Conservation (phyloP, 2,329 filamentous ascomycete genomes). For the Leptographium flavum region DNA sequence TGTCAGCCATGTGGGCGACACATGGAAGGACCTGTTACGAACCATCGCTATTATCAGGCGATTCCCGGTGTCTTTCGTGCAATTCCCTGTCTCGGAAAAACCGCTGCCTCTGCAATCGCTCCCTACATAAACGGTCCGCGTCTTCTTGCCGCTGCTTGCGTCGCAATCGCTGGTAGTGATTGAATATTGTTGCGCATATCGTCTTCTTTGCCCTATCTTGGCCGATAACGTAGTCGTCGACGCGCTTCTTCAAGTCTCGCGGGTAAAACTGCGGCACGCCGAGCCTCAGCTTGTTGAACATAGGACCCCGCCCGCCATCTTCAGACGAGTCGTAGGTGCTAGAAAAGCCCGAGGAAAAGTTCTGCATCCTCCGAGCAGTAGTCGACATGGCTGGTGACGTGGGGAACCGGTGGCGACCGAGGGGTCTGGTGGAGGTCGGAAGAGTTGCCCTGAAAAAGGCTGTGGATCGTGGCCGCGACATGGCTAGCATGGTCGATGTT, state of each 20-base stretch:
- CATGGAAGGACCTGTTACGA: constrained; percentile 18
- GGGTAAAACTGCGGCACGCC: constrained; percentile 52
- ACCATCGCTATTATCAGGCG: constrained; percentile 66
- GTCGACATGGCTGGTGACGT: constrained; percentile 15
- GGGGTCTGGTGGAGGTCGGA: background rate
- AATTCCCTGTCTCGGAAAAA: constrained; percentile 52
- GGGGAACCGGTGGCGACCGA: constrained; percentile 15
- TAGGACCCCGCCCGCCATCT: constrained; percentile 40
- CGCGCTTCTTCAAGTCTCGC: constrained; percentile 65
- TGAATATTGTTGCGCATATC: constrained; percentile 84
- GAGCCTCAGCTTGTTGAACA: constrained; percentile 42
- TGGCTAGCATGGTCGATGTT: constrained; percentile 9
- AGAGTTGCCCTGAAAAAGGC: constrained; percentile 3
- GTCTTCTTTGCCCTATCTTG: constrained; percentile 92
- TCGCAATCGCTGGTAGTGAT: constrained; percentile 84
- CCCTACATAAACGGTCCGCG: constrained; percentile 37
- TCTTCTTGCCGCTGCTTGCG: constrained; percentile 67
- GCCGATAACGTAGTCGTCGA: constrained; percentile 93
- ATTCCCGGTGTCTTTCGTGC: constrained; percentile 38
- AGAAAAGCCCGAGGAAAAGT: constrained; percentile 44
- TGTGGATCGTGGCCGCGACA: constrained; percentile 6
- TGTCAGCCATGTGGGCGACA: constrained; percentile 11
- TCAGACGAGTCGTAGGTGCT: constrained; percentile 41
- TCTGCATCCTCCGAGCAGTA: constrained; percentile 26
- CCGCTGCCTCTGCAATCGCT: constrained; percentile 57